Conservation (phyloP, 2,329 filamentous ascomycete genomes). For the Aspergillus sp. region DNA sequence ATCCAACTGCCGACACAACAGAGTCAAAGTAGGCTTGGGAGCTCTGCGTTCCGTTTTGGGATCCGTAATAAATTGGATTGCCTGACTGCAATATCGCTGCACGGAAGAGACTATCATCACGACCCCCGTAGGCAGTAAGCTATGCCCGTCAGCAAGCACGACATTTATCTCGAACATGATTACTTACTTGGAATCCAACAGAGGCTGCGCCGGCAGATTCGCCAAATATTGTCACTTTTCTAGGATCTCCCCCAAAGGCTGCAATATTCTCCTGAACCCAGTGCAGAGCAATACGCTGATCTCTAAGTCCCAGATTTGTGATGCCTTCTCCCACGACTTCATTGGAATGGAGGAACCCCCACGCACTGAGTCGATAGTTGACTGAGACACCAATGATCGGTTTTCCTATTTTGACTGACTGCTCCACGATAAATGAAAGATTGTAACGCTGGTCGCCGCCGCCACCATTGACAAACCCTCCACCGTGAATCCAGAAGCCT, state of each 20-base stretch:
- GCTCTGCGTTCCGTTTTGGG: slow-evolving; percentile 28
- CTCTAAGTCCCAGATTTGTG: slow-evolving; percentile 31
- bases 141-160: background rate
- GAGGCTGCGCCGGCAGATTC: slow-evolving; percentile 55
- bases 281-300: slow-evolving; percentile 29
- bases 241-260: slow-evolving; percentile 4
- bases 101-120: slow-evolving; percentile 56
- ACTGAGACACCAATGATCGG: slow-evolving; percentile 53
- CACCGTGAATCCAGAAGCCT: slow-evolving; percentile 28
- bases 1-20: slow-evolving; percentile 57
- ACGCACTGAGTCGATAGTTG: slow-evolving; percentile 53
- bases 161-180: background rate
- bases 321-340: slow-evolving; percentile 22
- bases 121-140: slow-evolving; percentile 52
- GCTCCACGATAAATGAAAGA: slow-evolving; percentile 56
- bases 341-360: slow-evolving; percentile 51
- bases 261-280: slow-evolving; percentile 20
- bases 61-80: slow-evolving; percentile 51
- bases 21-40: background rate
- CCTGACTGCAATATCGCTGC: slow-evolving; percentile 53
- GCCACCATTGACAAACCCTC: slow-evolving; percentile 40
- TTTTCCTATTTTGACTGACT: slow-evolving; percentile 49
- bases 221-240: slow-evolving; percentile 53
- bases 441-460: slow-evolving; percentile 50
- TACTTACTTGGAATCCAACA: slow-evolving; percentile 48